These are phyloP conservation scores for Gracilaria gracilis DNA, from an alignment of 23 red algal genomes.

Conservation along the genomic window DNA sequence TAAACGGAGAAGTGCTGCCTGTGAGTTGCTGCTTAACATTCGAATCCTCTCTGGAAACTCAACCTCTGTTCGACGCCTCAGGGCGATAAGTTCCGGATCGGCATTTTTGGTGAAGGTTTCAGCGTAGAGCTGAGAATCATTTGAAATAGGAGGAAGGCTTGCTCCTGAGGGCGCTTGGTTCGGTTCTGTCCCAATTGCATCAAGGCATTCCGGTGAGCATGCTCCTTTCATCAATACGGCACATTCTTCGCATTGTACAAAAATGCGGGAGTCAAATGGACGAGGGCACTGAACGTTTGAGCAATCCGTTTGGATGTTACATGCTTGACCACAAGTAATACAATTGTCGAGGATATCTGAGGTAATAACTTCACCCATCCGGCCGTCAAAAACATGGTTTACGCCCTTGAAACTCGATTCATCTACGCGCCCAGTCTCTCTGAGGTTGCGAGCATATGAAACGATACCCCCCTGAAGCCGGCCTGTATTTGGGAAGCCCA, in stretches of 20 bases:
- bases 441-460: conserved; percentile 77
- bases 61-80: conserved; percentile 44
- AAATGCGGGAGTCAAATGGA: conserved; percentile 73
- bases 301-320: conserved; percentile 82
- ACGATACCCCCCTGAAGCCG: conserved; percentile 88
- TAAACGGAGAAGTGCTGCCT: conserved; percentile 74
- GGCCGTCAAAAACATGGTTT: conserved; percentile 89
- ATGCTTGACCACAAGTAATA: conserved; percentile 78
- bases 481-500: conserved; percentile 86
- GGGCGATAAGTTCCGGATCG: not conserved
- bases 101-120: conserved; percentile 24
- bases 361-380: conserved; percentile 81
- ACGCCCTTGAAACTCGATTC: conserved; percentile 81
- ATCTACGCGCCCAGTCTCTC: conserved; percentile 49
- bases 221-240: conserved; percentile 56
- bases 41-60: conserved; percentile 55
- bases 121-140: conserved; percentile 44
- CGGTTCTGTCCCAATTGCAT: not conserved
- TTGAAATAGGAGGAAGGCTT: not conserved
- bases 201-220: conserved; percentile 62
- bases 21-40: conserved; percentile 84
- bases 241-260: conserved; percentile 90
- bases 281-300: conserved; percentile 79
- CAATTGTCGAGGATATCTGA: conserved; percentile 77
- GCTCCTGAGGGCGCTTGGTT: not conserved